These are phyloP conservation scores for Syzygium aqueum DNA, from an alignment of 345 rosid species.

Conservation along the genomic window DNA sequence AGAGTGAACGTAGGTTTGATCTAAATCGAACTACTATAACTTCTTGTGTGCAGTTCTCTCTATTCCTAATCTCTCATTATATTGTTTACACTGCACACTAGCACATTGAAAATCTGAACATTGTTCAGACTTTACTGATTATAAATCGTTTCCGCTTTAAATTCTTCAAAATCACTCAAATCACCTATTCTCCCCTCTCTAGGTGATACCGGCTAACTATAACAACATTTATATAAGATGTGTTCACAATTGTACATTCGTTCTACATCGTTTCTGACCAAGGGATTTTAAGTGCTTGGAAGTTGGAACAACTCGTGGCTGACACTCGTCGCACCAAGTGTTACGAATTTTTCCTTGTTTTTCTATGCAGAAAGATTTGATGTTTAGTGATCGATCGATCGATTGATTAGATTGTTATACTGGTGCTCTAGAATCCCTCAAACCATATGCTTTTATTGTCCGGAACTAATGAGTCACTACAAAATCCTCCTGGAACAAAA, in stretches of 20 bases:
- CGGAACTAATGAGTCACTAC: neutral
- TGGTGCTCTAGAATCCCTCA: neutral
- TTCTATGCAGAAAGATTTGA: neutral
- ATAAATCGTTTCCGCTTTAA: no score
- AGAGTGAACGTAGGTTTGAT: no score
- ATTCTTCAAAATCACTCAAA: no score
- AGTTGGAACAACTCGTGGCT: neutral
- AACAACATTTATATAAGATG: neutral
- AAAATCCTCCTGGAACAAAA: neutral
- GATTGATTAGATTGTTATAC: neutral
- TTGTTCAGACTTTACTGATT: no score
- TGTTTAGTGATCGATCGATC: neutral
- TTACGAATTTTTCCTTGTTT: neutral
- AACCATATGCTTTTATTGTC: neutral
- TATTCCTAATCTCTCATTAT: no score
- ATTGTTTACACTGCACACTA: no score
- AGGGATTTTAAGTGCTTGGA: neutral
- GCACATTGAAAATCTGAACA: no score
- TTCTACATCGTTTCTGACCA: neutral
- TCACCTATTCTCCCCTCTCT: no score
- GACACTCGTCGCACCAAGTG: neutral
- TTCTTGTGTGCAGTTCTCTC: no score
- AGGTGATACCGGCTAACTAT: no score
- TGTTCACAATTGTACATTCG: neutral
- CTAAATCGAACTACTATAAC: no score